Evolutionary conservation across 495 filamentous ascomycete genomes (phyloP), one percentile per base, ranked within the genome.

Genomic region (Aspergillus taichungensis): DNA sequence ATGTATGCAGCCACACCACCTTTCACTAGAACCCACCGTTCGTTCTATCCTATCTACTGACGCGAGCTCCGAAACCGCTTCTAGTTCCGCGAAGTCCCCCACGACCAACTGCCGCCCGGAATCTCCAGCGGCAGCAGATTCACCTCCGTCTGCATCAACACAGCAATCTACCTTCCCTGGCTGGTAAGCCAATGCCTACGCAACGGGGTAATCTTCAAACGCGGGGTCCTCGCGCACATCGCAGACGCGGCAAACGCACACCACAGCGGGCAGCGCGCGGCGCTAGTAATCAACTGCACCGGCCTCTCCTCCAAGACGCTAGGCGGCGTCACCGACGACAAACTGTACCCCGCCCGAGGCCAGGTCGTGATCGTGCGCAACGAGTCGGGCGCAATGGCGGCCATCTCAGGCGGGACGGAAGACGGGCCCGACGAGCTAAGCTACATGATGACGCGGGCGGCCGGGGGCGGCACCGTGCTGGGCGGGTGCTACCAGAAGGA

Each of bases 391-490:
- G 72, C 77, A 31, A 92, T 95, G 84, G 52, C 67, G 13, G 71
- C 67, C 1, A 68, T 74, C 28, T 89, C 84, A 24, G 18, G 18
- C 14, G 88, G 89, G 0, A 86, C 79, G 0, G 88, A 95, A 39
- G 86, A 94, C 53, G 86, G 80, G 0, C 72, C 74, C 0, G 88
- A 87, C 31, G 90, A 97, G 59, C 65, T 79, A n/a, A 71, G 73
- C 46, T 98, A 98, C 56, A 78, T 90, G 40, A 98, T 98, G 91
- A 79, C 80, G 46, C 78, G 92, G n/a, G 88, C 90, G 2, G 81
- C 77, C 6, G 90, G 80, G 5, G 81, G 81, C 12, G 81, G 81
- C 34, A 94, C 87, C 0, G 72, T 98, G 24, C 71, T 98, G 5
- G 92, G 92, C 6, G 92, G 92, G 0, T 94, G 81, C 18, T 89